Evolutionary conservation across 208 protist species (phyloP).

Genomic region (Wallacemonas sp.): DNA sequence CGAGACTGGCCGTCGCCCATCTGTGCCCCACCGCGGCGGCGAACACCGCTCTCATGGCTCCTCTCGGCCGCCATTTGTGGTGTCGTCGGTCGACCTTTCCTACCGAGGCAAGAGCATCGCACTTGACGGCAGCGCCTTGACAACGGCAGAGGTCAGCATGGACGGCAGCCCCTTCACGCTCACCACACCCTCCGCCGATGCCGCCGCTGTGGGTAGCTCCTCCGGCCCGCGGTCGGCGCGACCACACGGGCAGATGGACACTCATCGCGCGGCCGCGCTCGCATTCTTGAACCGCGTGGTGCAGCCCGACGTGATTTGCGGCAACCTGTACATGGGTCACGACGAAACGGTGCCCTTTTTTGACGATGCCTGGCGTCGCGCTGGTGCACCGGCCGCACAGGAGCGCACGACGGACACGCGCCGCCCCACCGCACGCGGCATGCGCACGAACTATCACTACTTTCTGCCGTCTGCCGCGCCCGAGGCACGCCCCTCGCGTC

Average conservation of each 20-base stretch:
- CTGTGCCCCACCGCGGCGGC: background rate
- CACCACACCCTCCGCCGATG: constrained; percentile 14
- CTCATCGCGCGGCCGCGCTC: constrained; percentile 62
- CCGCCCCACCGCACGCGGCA: constrained; percentile 35
- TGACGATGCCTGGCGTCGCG: constrained; percentile 68
- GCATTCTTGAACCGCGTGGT: constrained; percentile 53
- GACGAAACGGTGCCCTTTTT: constrained; percentile 52
- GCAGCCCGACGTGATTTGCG: constrained; percentile 65
- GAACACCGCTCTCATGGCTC: background rate
- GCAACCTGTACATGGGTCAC: constrained; percentile 60
- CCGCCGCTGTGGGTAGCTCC: constrained; percentile 2
- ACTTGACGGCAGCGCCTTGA: constrained; percentile 32
- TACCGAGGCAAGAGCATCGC: constrained; percentile 83
- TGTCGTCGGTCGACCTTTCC: constrained; percentile 74
- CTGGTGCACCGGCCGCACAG: constrained; percentile 58
- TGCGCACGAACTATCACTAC: constrained; percentile 79
- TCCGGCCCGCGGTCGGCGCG: background rate
- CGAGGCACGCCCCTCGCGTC: too few species aligned
- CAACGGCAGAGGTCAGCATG: constrained; percentile 49
- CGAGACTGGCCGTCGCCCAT: too few species aligned
- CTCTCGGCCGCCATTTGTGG: constrained; percentile 22
- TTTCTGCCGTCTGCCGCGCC: constrained; percentile 41
- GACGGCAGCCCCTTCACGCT: constrained; percentile 76
- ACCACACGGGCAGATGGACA: constrained; percentile 39
- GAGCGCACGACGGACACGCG: constrained; percentile 82